Conservation (phyloP, 2,329 filamentous ascomycete species). For the Fusarium decemcellulare region DNA sequence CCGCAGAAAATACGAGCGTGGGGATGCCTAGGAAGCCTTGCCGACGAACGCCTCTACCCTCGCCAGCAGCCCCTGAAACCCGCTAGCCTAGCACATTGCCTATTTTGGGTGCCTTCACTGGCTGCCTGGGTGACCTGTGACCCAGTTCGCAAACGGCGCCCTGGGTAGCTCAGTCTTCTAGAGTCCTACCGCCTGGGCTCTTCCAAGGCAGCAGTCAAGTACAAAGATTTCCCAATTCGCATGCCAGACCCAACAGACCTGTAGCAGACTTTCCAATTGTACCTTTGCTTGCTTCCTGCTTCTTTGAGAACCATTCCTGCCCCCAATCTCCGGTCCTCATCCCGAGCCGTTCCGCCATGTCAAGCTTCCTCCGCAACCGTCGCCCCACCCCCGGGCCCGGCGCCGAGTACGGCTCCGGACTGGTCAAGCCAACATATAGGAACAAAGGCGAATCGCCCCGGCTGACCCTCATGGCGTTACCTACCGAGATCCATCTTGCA, state of each 20-base stretch:
- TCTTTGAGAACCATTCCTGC: not conserved
- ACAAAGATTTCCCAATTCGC: conserved; percentile 36
- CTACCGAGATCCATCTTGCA: conserved; percentile 76
- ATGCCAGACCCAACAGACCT: conserved; percentile 12
- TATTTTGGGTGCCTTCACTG: conserved; percentile 22
- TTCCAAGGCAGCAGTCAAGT: conserved; percentile 46
- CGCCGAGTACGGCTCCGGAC: conserved; percentile 20
- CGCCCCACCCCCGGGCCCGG: conserved; percentile 42
- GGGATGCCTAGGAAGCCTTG: not conserved
- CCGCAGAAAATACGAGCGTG: not conserved
- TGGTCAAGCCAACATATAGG: not conserved
- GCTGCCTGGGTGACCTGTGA: conserved; percentile 36
- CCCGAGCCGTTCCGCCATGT: conserved; percentile 32
- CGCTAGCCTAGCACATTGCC: conserved; percentile 23
- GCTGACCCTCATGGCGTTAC: conserved; percentile 63
- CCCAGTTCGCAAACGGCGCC: conserved; percentile 28
- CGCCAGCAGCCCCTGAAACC: conserved; percentile 36
- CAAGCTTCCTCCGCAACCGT: conserved; percentile 34
- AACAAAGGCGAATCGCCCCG: not conserved
- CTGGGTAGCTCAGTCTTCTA: conserved; percentile 20
- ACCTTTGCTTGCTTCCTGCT: not conserved
- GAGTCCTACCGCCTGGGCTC: conserved; percentile 10
- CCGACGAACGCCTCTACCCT: conserved; percentile 9
- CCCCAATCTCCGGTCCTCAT: not conserved
- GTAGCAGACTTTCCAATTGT: not conserved